Evolutionary conservation across 768 basidiomycete genomes (phyloP).

Genomic region (Coprinopsis strossmayeri): DNA sequence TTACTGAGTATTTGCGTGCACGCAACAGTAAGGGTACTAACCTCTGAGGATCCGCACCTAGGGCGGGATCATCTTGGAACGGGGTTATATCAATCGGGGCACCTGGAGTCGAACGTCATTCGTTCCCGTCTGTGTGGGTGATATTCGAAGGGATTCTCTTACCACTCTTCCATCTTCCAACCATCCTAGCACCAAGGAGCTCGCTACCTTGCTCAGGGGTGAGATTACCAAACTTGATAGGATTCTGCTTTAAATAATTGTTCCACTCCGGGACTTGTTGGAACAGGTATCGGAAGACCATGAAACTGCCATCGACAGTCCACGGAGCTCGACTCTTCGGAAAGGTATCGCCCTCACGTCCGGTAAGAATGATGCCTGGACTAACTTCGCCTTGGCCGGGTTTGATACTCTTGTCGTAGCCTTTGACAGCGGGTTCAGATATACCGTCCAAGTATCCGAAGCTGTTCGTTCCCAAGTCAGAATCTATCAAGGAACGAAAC

Average conservation of each 20-base stretch:
- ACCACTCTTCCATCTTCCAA: slow-evolving; percentile 54
- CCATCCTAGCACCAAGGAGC: slow-evolving; percentile 44
- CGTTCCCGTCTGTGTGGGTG: slow-evolving; percentile 17
- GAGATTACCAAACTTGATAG: slow-evolving; percentile 25
- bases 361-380: slow-evolving; percentile 38
- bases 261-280: slow-evolving; percentile 50
- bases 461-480: slow-evolving; percentile 16
- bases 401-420: slow-evolving; percentile 27
- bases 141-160: slow-evolving; percentile 32
- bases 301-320: slow-evolving; percentile 45
- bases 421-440: slow-evolving; percentile 40
- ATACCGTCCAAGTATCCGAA: slow-evolving; percentile 51
- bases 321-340: slow-evolving; percentile 27
- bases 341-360: slow-evolving; percentile 33
- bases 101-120: slow-evolving; percentile 25
- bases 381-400: slow-evolving; percentile 33
- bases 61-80: slow-evolving; percentile 27
- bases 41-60: slow-evolving; percentile 30
- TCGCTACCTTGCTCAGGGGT: slow-evolving; percentile 35
- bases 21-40: slow-evolving; percentile 8
- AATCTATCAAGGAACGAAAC: background rate
- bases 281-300: slow-evolving; percentile 44
- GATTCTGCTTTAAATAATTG: slow-evolving; percentile 35
- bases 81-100: slow-evolving; percentile 22
- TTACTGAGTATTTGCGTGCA: background rate